Evolutionary conservation across 2,329 filamentous ascomycete species (phyloP).

Genomic region (Bipolaris bicolor): DNA sequence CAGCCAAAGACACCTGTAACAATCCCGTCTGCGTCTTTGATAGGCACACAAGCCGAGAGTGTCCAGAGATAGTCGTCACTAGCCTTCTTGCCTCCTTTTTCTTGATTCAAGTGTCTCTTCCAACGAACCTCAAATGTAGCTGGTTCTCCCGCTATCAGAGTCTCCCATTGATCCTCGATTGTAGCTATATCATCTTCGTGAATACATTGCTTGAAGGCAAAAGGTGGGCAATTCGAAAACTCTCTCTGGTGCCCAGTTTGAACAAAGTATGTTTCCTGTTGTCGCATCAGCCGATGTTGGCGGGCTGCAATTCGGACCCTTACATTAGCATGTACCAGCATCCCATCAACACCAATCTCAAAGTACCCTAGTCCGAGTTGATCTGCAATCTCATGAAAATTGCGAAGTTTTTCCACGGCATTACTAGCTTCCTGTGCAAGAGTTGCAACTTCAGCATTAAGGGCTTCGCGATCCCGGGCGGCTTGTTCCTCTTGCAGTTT

Average conservation of each 20-base stretch:
- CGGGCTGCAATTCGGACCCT: neutral
- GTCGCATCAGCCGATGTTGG: neutral
- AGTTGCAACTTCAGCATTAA: conserved; percentile 20
- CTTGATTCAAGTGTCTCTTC: conserved; percentile 16
- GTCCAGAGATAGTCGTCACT: conserved; percentile 23
- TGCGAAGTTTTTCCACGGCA: conserved; percentile 13
- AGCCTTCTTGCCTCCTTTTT: neutral
- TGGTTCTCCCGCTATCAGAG: conserved; percentile 21
- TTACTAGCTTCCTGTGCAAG: conserved; percentile 16
- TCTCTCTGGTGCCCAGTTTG: conserved; percentile 17
- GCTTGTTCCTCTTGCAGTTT: conserved; percentile 23
- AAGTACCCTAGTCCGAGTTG: conserved; percentile 20
- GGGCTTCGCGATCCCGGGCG: conserved; percentile 19
- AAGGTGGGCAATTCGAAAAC: conserved; percentile 1
- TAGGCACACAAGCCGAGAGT: conserved; percentile 29
- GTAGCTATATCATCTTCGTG: conserved; percentile 10
- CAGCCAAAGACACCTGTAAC: conserved; percentile 31
- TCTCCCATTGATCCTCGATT: conserved; percentile 23
- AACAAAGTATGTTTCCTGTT: conserved; percentile 15
- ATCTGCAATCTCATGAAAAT: conserved; percentile 16
- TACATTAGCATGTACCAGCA: conserved; percentile 21
- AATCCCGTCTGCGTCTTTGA: conserved; percentile 22
- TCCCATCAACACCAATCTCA: conserved; percentile 15
- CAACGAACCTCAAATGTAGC: conserved; percentile 38
- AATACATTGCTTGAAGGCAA: conserved; percentile 14